Evolutionary conservation across 352 stramenopile genomes (phyloP), one percentile per base, ranked within the genome.

Genomic region (Phytopythium litorale): DNA sequence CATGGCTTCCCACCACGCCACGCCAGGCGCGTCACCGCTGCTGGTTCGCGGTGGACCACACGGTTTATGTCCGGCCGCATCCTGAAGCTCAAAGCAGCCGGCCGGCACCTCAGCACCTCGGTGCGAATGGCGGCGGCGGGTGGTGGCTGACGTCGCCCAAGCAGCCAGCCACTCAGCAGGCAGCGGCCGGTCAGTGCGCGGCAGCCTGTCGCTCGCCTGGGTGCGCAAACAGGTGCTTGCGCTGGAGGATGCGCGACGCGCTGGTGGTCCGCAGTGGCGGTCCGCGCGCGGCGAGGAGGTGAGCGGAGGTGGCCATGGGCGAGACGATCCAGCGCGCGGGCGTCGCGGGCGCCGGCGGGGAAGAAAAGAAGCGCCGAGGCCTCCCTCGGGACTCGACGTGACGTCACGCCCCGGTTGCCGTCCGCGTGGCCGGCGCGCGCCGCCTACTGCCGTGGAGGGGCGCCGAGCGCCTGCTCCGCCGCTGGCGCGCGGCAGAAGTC

Each of bases 401-500:
- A 28, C 50, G 50, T 56, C 50, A 56, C 25, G 50, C 4, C 25
- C 50, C 25, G 30, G 23, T 37, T 35, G 50, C 50, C 23, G 23
- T 33, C 30, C 7, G 50, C 50, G 50, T 8, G 23, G 30, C 25
- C 19, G 25, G 3, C 51, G 3, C 1, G 11, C 19, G 15, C 28
- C 33, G 50, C 28, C 21, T 55, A 55, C 23, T 55, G 50, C 23
- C 18, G 50, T 30, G 25, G 32, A 19, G 18, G 12, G 5, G 42
- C n/a, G n/a, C 45, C 21, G 45, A 13, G 28, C 28, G 28, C 28
- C 28, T 30, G 53, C 51, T 56, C 28, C 18, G 32, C 56, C 35
- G 57, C 33, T 40, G 67, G 70, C n/a, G 74, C 67, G 57, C 66
- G 62, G 53, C 74, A 78, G 23, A 70, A 78, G 15, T 72, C 60